Conservation (phyloP, 305 asterid species). For the Fraxinus sp. region DNA sequence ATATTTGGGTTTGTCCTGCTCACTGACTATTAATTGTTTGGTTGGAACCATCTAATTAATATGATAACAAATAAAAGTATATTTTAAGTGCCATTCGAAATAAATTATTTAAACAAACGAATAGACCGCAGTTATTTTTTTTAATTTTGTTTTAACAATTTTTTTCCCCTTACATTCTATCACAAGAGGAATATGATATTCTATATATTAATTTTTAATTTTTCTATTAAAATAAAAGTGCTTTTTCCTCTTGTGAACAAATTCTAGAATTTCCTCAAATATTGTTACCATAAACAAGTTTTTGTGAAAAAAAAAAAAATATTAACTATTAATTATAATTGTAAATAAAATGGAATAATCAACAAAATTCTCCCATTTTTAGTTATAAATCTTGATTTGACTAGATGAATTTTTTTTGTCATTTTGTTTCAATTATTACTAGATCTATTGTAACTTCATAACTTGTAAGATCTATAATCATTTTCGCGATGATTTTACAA, state of each 20-base stretch:
- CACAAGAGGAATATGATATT: background rate
- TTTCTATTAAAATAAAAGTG: background rate
- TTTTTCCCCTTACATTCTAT: background rate
- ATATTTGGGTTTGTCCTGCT: constrained; percentile 24
- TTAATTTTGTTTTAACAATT: background rate
- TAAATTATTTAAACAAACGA: constrained; percentile 4
- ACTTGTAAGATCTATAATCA: too few relatives aligned
- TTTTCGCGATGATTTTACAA: background rate
- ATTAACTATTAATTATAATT: background rate
- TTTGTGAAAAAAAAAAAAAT: background rate
- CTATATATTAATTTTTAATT: background rate
- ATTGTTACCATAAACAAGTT: background rate
- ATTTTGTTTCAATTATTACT: background rate
- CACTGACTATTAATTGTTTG: constrained; percentile 3
- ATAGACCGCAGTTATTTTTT: background rate
- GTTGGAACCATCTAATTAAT: background rate
- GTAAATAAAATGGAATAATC: background rate
- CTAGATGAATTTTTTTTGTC: background rate
- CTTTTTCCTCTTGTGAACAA: background rate
- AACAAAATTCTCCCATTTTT: background rate
- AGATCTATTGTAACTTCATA: background rate
- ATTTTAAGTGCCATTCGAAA: background rate
- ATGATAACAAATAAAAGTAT: background rate
- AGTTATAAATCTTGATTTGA: background rate
- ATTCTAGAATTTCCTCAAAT: background rate